Evolutionary conservation across 2,329 filamentous ascomycete genomes (phyloP).

Genomic region (Fusarium albidum): DNA sequence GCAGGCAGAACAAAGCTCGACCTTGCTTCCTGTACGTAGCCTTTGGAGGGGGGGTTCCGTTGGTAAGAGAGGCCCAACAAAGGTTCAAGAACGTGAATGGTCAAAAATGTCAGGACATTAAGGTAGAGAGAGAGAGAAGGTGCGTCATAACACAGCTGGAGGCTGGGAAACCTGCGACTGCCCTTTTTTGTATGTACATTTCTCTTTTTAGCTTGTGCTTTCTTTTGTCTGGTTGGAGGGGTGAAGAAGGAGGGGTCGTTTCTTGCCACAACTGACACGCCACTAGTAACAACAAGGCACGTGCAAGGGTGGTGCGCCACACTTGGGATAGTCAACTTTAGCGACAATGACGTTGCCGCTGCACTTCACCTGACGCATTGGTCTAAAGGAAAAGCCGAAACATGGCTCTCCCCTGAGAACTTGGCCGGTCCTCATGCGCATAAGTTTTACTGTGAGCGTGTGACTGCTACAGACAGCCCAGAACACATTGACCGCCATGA

Average conservation of each 20-base stretch:
- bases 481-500: too few relatives aligned
- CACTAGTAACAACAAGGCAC: slow-evolving; percentile 27
- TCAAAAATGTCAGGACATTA: neutral
- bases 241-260: slow-evolving; percentile 36
- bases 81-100: slow-evolving; percentile 6
- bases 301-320: slow-evolving; percentile 8
- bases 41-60: slow-evolving; percentile 1
- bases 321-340: slow-evolving; percentile 3
- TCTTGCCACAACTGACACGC: slow-evolving; percentile 32
- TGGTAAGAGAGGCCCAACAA: slow-evolving; percentile 3
- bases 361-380: neutral
- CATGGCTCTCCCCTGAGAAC: too few relatives aligned
- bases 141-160: slow-evolving; percentile 41
- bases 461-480: too few relatives aligned
- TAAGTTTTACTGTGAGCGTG: too few relatives aligned
- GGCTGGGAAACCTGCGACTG: slow-evolving; percentile 19
- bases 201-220: neutral
- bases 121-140: slow-evolving; percentile 17
- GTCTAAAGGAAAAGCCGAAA: too few relatives aligned
- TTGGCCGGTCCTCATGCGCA: too few relatives aligned
- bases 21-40: slow-evolving; percentile 7
- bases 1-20: slow-evolving; percentile 22
- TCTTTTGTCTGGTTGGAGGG: slow-evolving; percentile 36
- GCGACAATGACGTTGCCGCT: slow-evolving; percentile 5
- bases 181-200: slow-evolving; percentile 36